phyloP scores from a whole-genome alignment of 2,329 filamentous ascomycete species.

The Venturia oleaginea region DNA sequence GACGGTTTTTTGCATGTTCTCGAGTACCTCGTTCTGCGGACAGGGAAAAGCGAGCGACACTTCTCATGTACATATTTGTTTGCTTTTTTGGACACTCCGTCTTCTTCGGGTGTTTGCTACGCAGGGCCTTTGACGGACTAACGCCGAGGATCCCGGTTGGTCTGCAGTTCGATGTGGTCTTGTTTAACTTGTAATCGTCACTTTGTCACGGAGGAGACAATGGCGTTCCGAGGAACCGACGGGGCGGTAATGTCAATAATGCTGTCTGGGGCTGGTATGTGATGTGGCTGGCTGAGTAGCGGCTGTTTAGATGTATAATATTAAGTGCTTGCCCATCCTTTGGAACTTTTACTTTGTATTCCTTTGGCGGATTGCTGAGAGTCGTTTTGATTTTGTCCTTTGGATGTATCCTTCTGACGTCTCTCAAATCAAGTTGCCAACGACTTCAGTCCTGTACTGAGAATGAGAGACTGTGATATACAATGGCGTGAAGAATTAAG shows the following conservation, averaged over 20 bases:
- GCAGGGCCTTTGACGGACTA: not conserved
- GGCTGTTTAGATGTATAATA: not conserved
- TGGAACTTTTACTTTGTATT: not conserved
- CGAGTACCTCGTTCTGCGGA: not conserved
- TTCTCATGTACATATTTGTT: conserved; percentile 7
- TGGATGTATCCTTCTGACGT: no score
- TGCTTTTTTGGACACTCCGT: not conserved
- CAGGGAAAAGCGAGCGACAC: not conserved
- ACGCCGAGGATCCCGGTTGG: conserved; percentile 3
- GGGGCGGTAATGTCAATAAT: conserved; percentile 1
- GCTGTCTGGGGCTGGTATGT: not conserved
- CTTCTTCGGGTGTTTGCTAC: not conserved
- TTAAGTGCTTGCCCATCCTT: not conserved
- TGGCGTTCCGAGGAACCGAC: not conserved
- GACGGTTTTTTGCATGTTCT: not conserved
- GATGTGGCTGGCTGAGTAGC: not conserved
- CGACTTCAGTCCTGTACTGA: not conserved
- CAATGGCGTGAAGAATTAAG: not conserved
- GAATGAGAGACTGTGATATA: no score
- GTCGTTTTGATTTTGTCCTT: no score
- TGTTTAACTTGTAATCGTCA: conserved; percentile 5
- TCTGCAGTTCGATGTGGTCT: conserved; percentile 6
- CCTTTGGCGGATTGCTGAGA: no score
- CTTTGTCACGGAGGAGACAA: not conserved
- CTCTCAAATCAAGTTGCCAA: no score